Evolutionary conservation across 2,329 filamentous ascomycete genomes (phyloP).

Genomic region (Ramularia collo-cygni): DNA sequence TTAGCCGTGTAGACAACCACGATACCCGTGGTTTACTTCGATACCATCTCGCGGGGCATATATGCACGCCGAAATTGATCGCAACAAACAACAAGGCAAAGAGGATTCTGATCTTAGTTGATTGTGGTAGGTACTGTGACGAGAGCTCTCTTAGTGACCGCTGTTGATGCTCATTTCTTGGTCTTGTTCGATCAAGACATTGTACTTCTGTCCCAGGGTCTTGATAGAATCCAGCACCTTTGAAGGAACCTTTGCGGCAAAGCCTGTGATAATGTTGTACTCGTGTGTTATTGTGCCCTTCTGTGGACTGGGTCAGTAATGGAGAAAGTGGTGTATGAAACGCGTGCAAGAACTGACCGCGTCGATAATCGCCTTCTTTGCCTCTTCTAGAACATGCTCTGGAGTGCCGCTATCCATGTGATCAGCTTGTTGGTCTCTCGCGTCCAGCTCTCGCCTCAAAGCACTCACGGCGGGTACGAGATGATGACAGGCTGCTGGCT

Average conservation of each 20-base stretch:
- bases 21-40: no score
- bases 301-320: slow-evolving; percentile 31
- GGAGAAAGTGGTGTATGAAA: slow-evolving; percentile 13
- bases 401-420: slow-evolving; percentile 46
- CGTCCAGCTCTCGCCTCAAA: no score
- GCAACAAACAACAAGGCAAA: no score
- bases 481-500: slow-evolving; percentile 70
- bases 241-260: slow-evolving; percentile 55
- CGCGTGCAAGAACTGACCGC: slow-evolving; percentile 29
- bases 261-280: slow-evolving; percentile 29
- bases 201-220: slow-evolving; percentile 53
- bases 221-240: slow-evolving; percentile 63
- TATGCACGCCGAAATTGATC: no score
- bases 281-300: slow-evolving; percentile 62
- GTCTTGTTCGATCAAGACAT: slow-evolving; percentile 70
- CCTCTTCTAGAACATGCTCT: slow-evolving; percentile 59
- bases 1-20: no score
- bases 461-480: slow-evolving; percentile 55
- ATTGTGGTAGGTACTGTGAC: background rate
- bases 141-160: background rate
- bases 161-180: slow-evolving; percentile 46
- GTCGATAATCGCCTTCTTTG: slow-evolving; percentile 47
- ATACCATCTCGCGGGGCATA: no score
- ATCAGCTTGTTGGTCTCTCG: background rate
- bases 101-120: no score